Base-by-base conservation (phyloP, 2,329 filamentous ascomycete genomes). In the Trichoderma semiorbis region DNA sequence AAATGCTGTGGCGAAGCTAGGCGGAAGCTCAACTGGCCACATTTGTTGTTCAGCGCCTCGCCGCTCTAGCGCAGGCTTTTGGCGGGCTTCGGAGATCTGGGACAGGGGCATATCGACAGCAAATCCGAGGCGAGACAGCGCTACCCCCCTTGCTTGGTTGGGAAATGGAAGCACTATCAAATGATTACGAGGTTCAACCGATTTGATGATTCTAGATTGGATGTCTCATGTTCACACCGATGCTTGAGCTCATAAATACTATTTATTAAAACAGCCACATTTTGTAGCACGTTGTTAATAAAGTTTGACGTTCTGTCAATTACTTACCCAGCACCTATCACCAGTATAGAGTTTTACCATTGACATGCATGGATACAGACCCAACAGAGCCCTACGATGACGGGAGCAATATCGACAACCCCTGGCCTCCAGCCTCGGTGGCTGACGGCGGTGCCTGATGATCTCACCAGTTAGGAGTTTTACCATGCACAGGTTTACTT, bases 1-100 rank as follows among this genome's bases (percentile, higher is more conserved):
- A 69, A 72, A 57, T 58, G 71, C 65, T 61, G 75, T 75, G 75
- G 75, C 75, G 74, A 73, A 76, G 70, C 57, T 57, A 34, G 28
- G 58, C 39, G 68, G 58, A 64, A 50, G 60, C 60, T 70, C 50
- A 64, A 70, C 68, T 70, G 68, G 68, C 68, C 68, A 70, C 60
- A 70, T 70, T 34, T 69, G 57, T 61, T 61, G 66, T 69, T 61
- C 66, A 69, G 66, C 57, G 57, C 66, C 24, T 57, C 57, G 57
- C 57, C 24, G 28, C 39, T 53, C 43, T 69, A 69, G 66, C 66
- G 66, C 66, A 69, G 39, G 55, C 30, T 34, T 34, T 55, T 70
- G 34, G 68, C 43, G 21, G 63, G 60, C 47, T 64, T 64, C 68
- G 43, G 68, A 70, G 68, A 70, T 70, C 68, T 70, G 28, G 60